phyloP scores from a whole-genome alignment of 306 rosid genomes.

The Medicago arabica region DNA sequence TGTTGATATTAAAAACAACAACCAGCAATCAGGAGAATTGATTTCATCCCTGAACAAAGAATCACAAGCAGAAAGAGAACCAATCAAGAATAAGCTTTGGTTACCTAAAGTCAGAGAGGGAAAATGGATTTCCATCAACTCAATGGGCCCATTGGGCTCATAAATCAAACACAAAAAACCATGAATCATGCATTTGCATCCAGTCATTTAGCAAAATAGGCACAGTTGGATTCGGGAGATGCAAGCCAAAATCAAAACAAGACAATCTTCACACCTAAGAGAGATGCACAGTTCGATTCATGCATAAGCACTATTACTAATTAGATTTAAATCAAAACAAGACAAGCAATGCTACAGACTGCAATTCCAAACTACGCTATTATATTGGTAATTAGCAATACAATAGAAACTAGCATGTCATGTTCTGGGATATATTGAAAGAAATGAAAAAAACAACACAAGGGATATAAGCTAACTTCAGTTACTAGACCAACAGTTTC shows the following conservation, averaged over 20 bases:
- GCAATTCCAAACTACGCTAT: conserved; percentile 25
- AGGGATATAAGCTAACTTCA: background rate
- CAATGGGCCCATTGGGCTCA: background rate
- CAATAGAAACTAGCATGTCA: background rate
- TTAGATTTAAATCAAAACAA: conserved; percentile 12
- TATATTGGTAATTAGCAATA: background rate
- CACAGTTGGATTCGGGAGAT: conserved; percentile 1
- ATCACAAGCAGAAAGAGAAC: too few relatives aligned
- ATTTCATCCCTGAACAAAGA: background rate
- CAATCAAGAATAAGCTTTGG: too few relatives aligned
- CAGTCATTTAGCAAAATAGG: background rate
- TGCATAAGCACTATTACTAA: conserved; percentile 13
- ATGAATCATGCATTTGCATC: background rate
- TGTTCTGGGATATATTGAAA: background rate
- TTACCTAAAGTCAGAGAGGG: too few relatives aligned
- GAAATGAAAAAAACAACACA: background rate
- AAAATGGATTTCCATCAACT: too few relatives aligned
- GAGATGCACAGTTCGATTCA: background rate
- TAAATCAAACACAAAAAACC: background rate
- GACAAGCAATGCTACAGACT: background rate
- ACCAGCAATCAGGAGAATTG: background rate
- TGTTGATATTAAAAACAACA: background rate
- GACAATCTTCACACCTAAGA: too few relatives aligned
- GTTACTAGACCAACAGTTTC: background rate
- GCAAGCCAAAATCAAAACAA: background rate